These are phyloP conservation scores for Ganoderma sinense DNA, from an alignment of 1,284 basidiomycete genomes.

Conservation along the genomic window DNA sequence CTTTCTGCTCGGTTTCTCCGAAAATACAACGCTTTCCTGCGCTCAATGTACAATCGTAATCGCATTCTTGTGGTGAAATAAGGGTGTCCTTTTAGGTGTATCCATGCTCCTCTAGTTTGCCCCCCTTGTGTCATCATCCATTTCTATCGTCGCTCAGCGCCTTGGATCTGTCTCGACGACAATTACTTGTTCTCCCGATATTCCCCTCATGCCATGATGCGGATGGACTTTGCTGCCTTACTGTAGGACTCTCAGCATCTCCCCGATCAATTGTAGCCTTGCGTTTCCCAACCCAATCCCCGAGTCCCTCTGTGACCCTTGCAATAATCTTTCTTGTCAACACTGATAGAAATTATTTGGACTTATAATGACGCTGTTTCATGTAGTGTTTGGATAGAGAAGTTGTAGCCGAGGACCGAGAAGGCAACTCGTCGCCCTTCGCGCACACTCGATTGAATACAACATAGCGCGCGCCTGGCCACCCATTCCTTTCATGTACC, in stretches of 20 bases:
- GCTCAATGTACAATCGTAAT: not conserved
- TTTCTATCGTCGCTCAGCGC: not conserved
- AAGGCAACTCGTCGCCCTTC: not conserved
- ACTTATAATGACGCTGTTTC: not conserved
- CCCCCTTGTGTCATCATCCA: not conserved
- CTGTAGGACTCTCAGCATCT: constrained; percentile 23
- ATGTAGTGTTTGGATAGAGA: constrained; percentile 3
- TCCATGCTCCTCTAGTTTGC: not conserved
- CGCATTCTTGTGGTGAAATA: constrained; percentile 23
- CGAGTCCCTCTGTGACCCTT: not conserved
- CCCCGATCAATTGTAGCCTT: constrained; percentile 14
- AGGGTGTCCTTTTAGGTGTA: not conserved
- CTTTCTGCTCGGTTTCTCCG: not conserved
- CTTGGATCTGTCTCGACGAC: not conserved
- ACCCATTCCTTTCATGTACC: not conserved
- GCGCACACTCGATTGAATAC: not conserved
- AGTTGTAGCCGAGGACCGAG: not conserved
- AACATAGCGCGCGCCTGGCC: not conserved
- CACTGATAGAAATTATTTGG: constrained; percentile 4
- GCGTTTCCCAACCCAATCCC: not conserved
- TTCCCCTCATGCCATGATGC: not conserved
- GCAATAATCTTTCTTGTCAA: constrained; percentile 1
- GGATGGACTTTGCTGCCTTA: constrained; percentile 24
- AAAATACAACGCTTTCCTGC: not conserved
- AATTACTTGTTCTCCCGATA: not conserved